Percentiles rank a stretch among this genome's conserved stretches.
Conservation (phyloP, 805 yeast species). For the Sungouiella blattae region DNA sequence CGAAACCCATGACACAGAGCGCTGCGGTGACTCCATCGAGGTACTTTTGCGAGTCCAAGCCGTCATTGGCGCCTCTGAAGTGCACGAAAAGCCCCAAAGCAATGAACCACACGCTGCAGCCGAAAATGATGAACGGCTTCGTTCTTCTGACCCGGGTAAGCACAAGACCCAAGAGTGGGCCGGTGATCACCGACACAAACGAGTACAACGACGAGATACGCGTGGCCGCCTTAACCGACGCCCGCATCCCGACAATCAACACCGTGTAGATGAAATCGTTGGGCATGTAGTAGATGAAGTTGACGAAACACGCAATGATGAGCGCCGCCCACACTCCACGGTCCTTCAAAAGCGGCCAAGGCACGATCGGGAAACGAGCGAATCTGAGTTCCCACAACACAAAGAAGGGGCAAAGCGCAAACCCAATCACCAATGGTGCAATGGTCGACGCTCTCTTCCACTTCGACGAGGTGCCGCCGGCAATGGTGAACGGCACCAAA, state of each 20-base stretch:
- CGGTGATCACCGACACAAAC: constrained; percentile 60
- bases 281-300: constrained; percentile 66
- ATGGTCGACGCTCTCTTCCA: constrained; percentile 65
- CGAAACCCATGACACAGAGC: constrained; percentile 62
- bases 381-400: constrained; percentile 54
- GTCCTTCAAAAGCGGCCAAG: constrained; percentile 55
- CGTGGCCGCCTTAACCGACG: constrained; percentile 59
- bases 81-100: constrained; percentile 58
- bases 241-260: constrained; percentile 59
- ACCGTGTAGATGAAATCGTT: constrained; percentile 67
- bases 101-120: constrained; percentile 54
- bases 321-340: constrained; percentile 76
- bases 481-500: constrained; percentile 70
- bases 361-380: constrained; percentile 62
- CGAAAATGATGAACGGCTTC: constrained; percentile 59
- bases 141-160: constrained; percentile 48
- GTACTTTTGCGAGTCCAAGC: constrained; percentile 27
- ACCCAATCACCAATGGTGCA: constrained; percentile 69
- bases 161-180: constrained; percentile 55
- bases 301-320: constrained; percentile 52
- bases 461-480: constrained; percentile 50
- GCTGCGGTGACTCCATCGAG: constrained; percentile 61
- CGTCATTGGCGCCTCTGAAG: constrained; percentile 48
- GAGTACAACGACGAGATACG: constrained; percentile 61
- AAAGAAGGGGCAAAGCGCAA: constrained; percentile 56